Evolutionary conservation across 257 asterid genomes (phyloP).

Genomic region (Solanum ahanhuiri): DNA sequence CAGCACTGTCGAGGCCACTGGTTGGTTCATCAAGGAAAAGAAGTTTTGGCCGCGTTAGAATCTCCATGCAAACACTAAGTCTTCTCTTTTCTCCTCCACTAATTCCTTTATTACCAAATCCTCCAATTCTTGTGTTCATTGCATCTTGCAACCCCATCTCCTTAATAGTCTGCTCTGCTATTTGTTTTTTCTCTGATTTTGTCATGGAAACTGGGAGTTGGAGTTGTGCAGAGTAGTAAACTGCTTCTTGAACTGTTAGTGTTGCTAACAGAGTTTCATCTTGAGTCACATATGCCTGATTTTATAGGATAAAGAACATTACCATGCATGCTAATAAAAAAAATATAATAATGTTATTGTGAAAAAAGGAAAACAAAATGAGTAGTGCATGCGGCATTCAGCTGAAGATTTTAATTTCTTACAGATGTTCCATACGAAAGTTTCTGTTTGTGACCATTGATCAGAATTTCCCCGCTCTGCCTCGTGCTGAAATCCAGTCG

Average conservation of each 20-base stretch:
- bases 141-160: conserved; percentile 23
- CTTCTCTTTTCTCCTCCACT: conserved; percentile 23
- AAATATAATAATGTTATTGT: neutral
- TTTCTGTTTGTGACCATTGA: conserved; percentile 14
- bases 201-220: conserved; percentile 16
- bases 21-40: conserved; percentile 24
- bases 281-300: conserved; percentile 27
- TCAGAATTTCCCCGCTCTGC: conserved; percentile 16
- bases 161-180: conserved; percentile 12
- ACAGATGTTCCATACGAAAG: conserved; percentile 26
- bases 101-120: conserved; percentile 13
- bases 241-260: conserved; percentile 17
- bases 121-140: conserved; percentile 20
- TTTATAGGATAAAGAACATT: neutral
- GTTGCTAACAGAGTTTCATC: conserved; percentile 11
- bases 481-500: conserved; percentile 6
- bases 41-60: conserved; percentile 14
- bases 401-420: neutral
- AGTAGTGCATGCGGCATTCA: neutral
- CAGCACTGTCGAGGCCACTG: conserved; percentile 25
- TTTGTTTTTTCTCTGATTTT: conserved; percentile 10
- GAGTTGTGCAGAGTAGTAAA: conserved; percentile 21
- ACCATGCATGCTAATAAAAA: neutral
- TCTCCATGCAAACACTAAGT: conserved; percentile 22
- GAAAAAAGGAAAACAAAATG: neutral